Evolutionary conservation across 768 basidiomycete species (phyloP).

Genomic region (Boletus reticulatus): DNA sequence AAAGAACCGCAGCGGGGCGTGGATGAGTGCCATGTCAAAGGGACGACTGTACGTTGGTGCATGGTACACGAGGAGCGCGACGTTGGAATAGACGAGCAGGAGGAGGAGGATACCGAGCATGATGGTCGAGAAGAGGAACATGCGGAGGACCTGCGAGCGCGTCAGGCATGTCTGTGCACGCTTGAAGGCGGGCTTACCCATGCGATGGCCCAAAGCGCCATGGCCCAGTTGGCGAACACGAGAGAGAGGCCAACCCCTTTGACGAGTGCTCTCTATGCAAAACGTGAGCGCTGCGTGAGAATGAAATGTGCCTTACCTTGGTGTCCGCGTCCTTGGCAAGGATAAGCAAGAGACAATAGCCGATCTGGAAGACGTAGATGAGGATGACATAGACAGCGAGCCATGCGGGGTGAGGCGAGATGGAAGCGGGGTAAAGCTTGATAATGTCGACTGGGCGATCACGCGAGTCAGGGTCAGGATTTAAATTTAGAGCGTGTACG

Average conservation of each 20-base stretch:
- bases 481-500: not conserved
- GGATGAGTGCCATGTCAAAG: slow-evolving; percentile 79
- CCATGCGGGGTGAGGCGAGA: slow-evolving; percentile 62
- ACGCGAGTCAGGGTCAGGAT: not conserved
- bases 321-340: slow-evolving; percentile 73
- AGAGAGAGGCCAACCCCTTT: slow-evolving; percentile 81
- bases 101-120: slow-evolving; percentile 69
- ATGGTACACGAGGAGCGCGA: slow-evolving; percentile 75
- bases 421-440: slow-evolving; percentile 57
- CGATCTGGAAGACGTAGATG: slow-evolving; percentile 68
- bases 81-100: slow-evolving; percentile 74
- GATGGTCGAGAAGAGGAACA: slow-evolving; percentile 75
- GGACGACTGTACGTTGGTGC: slow-evolving; percentile 57
- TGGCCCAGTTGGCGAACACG: slow-evolving; percentile 74
- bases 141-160: slow-evolving; percentile 56
- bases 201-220: slow-evolving; percentile 76
- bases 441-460: slow-evolving; percentile 44
- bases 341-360: slow-evolving; percentile 80
- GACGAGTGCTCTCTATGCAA: slow-evolving; percentile 54
- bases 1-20: slow-evolving; percentile 77
- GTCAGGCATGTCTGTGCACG: not conserved
- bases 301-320: slow-evolving; percentile 45
- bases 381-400: slow-evolving; percentile 60
- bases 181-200: slow-evolving; percentile 45
- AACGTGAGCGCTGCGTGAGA: not conserved